Evolutionary conservation across 169 alveolate species (phyloP).

Genomic region (Plasmodium fragile): DNA sequence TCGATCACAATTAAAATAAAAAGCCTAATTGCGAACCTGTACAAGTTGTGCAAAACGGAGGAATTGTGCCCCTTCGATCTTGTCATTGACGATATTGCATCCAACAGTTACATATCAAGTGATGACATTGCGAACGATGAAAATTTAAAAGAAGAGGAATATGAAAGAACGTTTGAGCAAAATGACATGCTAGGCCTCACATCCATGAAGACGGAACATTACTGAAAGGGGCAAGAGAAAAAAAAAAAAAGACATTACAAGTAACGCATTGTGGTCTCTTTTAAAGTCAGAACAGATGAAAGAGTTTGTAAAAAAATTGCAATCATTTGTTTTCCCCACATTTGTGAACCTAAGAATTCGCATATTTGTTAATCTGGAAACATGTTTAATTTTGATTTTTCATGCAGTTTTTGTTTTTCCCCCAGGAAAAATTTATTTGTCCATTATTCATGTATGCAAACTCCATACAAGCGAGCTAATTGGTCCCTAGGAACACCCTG

Average conservation of each 20-base stretch:
- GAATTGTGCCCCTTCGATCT: constrained; percentile 86
- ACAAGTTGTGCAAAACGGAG: constrained; percentile 62
- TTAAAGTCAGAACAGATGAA: background rate
- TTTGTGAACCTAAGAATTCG: constrained; percentile 28
- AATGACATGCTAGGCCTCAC: constrained; percentile 95
- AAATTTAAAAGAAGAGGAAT: constrained; percentile 87
- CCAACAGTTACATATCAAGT: constrained; percentile 93
- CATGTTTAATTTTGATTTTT: background rate
- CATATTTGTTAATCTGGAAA: background rate
- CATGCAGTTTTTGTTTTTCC: background rate
- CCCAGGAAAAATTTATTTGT: background rate
- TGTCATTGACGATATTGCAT: constrained; percentile 94
- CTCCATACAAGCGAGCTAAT: background rate
- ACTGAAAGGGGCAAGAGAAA: constrained; percentile 42
- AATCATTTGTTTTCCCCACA: background rate
- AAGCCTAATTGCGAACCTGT: constrained; percentile 22
- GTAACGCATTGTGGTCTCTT: background rate
- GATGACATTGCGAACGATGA: constrained; percentile 79
- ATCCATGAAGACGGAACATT: constrained; percentile 93
- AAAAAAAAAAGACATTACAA: background rate
- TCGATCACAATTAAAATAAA: constrained; percentile 30
- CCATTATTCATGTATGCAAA: background rate
- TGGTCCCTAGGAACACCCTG: background rate
- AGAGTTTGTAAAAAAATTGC: background rate
- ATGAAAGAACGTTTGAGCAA: constrained; percentile 94